Percentiles rank a stretch among this genome's conserved stretches.
phyloP scores from a whole-genome alignment of 2,329 filamentous ascomycete genomes.

The Fusarium sp. region DNA sequence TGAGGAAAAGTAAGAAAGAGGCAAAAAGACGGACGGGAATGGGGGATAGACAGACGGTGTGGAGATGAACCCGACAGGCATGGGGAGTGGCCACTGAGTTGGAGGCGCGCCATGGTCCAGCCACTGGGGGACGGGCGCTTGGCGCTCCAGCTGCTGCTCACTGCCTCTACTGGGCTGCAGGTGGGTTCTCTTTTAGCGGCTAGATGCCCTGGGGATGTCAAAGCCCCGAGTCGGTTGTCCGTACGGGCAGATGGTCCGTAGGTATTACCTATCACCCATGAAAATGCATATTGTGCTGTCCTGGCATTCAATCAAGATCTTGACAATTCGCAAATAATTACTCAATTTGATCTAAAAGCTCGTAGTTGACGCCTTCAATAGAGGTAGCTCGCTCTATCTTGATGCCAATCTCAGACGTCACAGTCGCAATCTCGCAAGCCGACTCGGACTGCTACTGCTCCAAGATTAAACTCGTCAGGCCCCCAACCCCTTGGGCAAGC shows the following conservation, averaged over 20 bases:
- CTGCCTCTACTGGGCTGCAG: constrained; percentile 33
- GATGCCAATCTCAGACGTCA: neutral
- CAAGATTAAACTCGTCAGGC: neutral
- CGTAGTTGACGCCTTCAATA: neutral
- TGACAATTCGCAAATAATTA: neutral
- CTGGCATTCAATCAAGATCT: neutral
- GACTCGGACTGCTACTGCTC: neutral
- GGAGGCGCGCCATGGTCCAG: constrained; percentile 28
- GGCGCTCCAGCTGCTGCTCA: constrained; percentile 34
- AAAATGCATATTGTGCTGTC: neutral
- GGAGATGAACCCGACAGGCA: neutral
- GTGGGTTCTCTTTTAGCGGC: constrained; percentile 19
- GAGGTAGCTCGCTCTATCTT: neutral
- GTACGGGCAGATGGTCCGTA: neutral
- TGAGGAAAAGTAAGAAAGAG: constrained; percentile 16
- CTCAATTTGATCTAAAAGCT: neutral
- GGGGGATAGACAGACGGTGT: neutral
- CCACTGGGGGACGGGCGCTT: constrained; percentile 33
- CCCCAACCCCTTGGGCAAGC: neutral
- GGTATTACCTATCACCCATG: neutral
- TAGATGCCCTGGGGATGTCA: constrained; percentile 11
- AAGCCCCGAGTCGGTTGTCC: neutral
- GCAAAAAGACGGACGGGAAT: neutral
- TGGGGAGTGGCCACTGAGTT: constrained; percentile 28
- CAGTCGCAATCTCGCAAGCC: constrained; percentile 21